Base-by-base conservation (phyloP, 768 basidiomycete species). In the Amylocystis lapponica region DNA sequence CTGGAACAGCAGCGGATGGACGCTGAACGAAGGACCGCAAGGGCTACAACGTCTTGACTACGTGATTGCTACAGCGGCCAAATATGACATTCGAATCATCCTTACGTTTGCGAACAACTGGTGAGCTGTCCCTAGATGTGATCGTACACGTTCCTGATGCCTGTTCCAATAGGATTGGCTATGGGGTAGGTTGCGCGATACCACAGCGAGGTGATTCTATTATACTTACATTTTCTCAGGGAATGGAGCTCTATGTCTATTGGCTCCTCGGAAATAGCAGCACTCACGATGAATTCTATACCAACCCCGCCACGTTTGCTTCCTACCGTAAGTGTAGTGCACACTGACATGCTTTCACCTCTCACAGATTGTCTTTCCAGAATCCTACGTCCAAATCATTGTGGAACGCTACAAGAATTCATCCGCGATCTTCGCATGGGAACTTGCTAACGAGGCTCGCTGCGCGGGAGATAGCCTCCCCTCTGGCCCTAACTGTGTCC, bases 91-190 rank as follows among this genome's bases (percentile, higher is more conserved):
- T 48, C 71, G 70, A 45, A 51, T 78, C 23, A 72, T 78, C 32
- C 47, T 77, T 14, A 65, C 76, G 3, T 74, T 79, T 51, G 75
- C 75, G 1, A 78, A 78, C 46, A 78, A 79, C 41, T 77, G 77
- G 75, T 72, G 43, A 23, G 63, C 27, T 3, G 3, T 17, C 3
- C 19, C 1, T 39, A 25, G 12, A 22, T 22, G 3, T 22, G 25
- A 32, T n/a, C 14, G 5, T 16, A 27, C 11, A n/a, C 16, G 14
- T 29, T 2, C 4, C 38, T 16, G 12, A 26, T 23, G 17, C 6
- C 37, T 11, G 16, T 10, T 33, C 43, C 11, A 25, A 13, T 36
- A 77, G 76, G 76, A 69, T 75, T 20, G 76, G 74, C 37, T 78
- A 80, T 53, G 75, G 76, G 2, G 78, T 76, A 60, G 46, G 67